Evolutionary conservation across 2,329 filamentous ascomycete species (phyloP).

Genomic region (Neofusicoccum parvum): DNA sequence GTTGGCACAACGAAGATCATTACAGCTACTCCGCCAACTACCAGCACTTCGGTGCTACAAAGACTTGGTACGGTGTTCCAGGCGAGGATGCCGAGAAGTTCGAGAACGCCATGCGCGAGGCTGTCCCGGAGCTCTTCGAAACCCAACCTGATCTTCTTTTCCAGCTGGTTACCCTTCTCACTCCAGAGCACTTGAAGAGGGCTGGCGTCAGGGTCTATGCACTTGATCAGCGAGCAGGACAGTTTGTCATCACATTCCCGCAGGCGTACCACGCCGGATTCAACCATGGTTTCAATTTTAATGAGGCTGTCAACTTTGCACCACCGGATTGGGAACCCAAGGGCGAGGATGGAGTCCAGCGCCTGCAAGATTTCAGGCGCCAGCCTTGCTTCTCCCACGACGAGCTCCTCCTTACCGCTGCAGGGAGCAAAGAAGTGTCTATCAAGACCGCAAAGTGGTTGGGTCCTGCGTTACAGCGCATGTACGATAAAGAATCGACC

Average conservation of each 20-base stretch:
- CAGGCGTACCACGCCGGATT: conserved; percentile 98
- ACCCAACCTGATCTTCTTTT: conserved; percentile 95
- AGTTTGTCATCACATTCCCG: conserved; percentile 95
- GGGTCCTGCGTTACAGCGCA: conserved; percentile 78
- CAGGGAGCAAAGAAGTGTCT: conserved; percentile 69
- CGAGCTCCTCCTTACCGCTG: conserved; percentile 88
- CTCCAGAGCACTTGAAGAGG: conserved; percentile 88
- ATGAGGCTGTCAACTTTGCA: conserved; percentile 98
- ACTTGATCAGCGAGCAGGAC: conserved; percentile 91
- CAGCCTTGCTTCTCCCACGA: conserved; percentile 98
- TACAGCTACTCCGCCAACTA: conserved; percentile 98
- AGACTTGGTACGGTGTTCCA: conserved; percentile 98
- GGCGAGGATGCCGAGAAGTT: conserved; percentile 93
- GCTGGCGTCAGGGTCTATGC: conserved; percentile 92
- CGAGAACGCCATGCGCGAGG: conserved; percentile 90
- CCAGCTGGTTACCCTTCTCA: conserved; percentile 93
- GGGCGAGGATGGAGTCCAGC: conserved; percentile 81
- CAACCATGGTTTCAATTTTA: conserved; percentile 98
- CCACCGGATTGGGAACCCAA: conserved; percentile 94
- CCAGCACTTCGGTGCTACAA: conserved; percentile 96
- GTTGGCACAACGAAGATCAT: conserved; percentile 99
- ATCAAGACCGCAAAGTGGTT: conserved; percentile 97
- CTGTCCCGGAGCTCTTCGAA: conserved; percentile 94
- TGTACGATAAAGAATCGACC: conserved; percentile 71
- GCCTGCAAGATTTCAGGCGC: conserved; percentile 82